A percentile compares a stretch with the other conserved stretches of the same genome.
phyloP scores from a whole-genome alignment of 139 green algal species.

The Picochlorum sp. region DNA sequence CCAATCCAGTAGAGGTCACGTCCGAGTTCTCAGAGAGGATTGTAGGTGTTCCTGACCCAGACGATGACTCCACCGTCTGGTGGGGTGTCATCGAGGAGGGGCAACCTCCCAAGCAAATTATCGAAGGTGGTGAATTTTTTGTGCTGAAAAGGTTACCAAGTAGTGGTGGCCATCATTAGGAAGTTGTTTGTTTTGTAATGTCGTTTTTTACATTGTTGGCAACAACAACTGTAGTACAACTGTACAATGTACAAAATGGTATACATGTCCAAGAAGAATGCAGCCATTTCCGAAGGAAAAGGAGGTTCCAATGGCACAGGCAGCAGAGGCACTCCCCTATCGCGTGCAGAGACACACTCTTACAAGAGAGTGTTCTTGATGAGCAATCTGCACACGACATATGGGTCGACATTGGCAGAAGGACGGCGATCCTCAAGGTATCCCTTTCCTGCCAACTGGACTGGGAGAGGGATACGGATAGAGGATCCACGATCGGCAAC shows the following conservation, averaged over 20 bases:
- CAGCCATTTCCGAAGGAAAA: too few relatives aligned
- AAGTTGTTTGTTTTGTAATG: background rate
- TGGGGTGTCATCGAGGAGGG: slow-evolving; percentile 50
- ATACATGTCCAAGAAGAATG: background rate
- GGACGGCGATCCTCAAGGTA: slow-evolving; percentile 84
- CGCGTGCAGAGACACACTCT: background rate
- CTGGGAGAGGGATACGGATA: slow-evolving; percentile 82
- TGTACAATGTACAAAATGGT: background rate
- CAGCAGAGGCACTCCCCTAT: background rate
- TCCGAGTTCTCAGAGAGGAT: slow-evolving; percentile 45
- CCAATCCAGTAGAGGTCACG: slow-evolving; percentile 58
- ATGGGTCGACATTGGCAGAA: slow-evolving; percentile 75
- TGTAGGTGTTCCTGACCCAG: slow-evolving; percentile 62
- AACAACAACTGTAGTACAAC: background rate
- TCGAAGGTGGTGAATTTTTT: slow-evolving; percentile 67
- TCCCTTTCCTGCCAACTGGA: slow-evolving; percentile 63
- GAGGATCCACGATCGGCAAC: slow-evolving; percentile 77
- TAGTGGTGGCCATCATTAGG: slow-evolving; percentile 24
- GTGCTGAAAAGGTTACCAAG: slow-evolving; percentile 45
- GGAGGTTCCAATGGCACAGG: background rate
- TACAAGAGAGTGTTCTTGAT: slow-evolving; percentile 19
- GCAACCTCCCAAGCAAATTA: slow-evolving; percentile 59
- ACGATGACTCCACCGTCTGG: slow-evolving; percentile 59
- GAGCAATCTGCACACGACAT: slow-evolving; percentile 10
- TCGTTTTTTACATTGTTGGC: slow-evolving; percentile 3